Evolutionary conservation across 2,329 filamentous ascomycete species (phyloP), one percentile per base, ranked within the genome.

Genomic region (Sporothrix globosa): DNA sequence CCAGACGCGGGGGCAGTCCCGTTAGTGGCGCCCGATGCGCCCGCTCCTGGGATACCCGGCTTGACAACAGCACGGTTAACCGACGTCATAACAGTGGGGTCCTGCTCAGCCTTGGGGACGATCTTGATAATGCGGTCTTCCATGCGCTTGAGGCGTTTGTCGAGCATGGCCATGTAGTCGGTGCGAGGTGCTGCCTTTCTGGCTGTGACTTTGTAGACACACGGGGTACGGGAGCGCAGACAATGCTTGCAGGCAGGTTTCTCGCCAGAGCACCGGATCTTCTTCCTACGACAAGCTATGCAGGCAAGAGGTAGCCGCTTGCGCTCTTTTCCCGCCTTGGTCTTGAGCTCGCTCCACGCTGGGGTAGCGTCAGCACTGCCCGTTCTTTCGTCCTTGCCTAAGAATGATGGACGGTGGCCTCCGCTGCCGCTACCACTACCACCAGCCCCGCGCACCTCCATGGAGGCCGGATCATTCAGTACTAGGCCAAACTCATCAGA

Each of bases 101-200:
- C 89, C 73, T 92, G 86, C 73, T 96, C 93, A 54, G 92, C 87
- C 77, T 95, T 97, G 0, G 96, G 95, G 39, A 98, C 91, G 71
- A 95, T 91, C 79, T 97, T 97, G 81, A 98, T 96, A 73, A 98
- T 96, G 70, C 95, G 90, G 77, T 98, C 95, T 80, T 99, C 96
- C 96, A 98, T 98, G 70, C 95, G 87, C 83, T 97, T 97, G 74
- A 98, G 80, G 68, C 96, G 88, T 81, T 97, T 97, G 81, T 98
- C 96, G 76, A 98, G 83, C 93, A 98, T 98, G 54, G 94, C 93
- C 96, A 98, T 98, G 80, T 98, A 98, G 80, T 98, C 96, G 21
- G 96, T 98, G 68, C 96, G 87, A 2, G 96, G 96, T 3, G 94
- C 93, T 1, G 95, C 93, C 80, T 98, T 98, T 72, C 96, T 87